Base-by-base conservation (phyloP, 176 grass and related monocot genomes). In the Echinochloa phyllopogon region DNA sequence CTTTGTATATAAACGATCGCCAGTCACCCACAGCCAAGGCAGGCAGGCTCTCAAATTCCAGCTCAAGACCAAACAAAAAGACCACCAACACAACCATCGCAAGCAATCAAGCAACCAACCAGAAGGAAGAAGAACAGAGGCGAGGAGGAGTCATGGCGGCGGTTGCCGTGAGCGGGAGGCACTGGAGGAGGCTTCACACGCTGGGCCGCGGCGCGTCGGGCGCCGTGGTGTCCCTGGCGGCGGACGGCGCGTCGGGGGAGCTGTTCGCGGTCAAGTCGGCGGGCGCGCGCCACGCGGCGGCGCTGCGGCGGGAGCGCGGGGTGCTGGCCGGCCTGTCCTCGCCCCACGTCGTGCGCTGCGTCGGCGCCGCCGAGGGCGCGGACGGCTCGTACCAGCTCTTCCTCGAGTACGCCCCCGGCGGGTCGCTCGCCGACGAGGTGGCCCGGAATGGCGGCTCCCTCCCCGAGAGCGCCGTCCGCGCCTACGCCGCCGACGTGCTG, bases 361-460 rank as follows among this genome's bases (percentile, higher is more conserved):
- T 92, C 63, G 94, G 94, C 18, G 86, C 76, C 47, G 74, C 38
- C 13, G 74, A 42, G 47, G 14, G 12, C 6, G 27, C 27, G 0
- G 82, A 60, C 33, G 55, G 49, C 3, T 75, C 82, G 0, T 86
- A 80, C 56, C 13, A 48, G 16, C 41, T 78, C 11, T 92, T 97
- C 77, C 75, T 97, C 17, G 96, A 98, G 91, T 92, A 92, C 73
- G 96, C 93, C 27, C 64, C 91, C 3, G 89, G 91, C 39, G 96
- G 96, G 12, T 94, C 96, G 3, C 89, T 98, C 29, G 78, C 89
- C 48, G 89, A 96, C 47, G 93, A 72, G 89, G 91, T 81, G 29
- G 84, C 87, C 21, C 58, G 84, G 83, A 85, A 84, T 23, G 87
- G 91, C 0, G 89, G 96, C 2, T 23, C 74, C 8, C 94, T 98